phyloP scores from a whole-genome alignment of 179 eudicot species.

The Corrigiola litoralis region DNA sequence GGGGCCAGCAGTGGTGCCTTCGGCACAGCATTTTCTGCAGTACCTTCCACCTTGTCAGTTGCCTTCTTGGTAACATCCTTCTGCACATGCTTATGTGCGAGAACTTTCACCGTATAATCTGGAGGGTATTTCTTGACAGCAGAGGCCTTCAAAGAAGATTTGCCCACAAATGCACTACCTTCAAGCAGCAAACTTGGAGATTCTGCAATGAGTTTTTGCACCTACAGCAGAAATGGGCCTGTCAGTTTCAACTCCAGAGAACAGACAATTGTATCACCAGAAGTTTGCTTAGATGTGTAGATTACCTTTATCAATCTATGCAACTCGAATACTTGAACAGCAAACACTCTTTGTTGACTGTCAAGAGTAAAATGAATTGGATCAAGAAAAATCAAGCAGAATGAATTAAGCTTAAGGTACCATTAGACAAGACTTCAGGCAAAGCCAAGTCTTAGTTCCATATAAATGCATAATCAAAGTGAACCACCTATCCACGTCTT shows the following conservation, averaged over 20 bases:
- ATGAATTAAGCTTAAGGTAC: background rate
- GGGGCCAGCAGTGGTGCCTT: slow-evolving; percentile 32
- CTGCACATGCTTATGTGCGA: slow-evolving; percentile 24
- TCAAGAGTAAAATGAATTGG: slow-evolving; percentile 28
- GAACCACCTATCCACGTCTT: background rate
- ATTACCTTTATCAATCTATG: slow-evolving; percentile 85
- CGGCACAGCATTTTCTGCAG: slow-evolving; percentile 64
- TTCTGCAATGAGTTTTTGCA: slow-evolving; percentile 79
- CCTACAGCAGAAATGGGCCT: slow-evolving; percentile 41
- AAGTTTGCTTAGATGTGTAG: background rate
- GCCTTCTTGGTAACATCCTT: slow-evolving; percentile 43
- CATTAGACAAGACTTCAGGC: background rate
- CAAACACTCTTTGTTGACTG: slow-evolving; percentile 96
- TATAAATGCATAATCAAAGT: slow-evolving; percentile 6
- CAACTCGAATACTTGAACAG: slow-evolving; percentile 96
- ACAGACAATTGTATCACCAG: background rate
- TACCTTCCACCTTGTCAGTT: slow-evolving; percentile 45
- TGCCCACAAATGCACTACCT: slow-evolving; percentile 37
- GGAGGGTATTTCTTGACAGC: slow-evolving; percentile 42
- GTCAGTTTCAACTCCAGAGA: slow-evolving; percentile 5
- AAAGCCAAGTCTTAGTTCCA: background rate
- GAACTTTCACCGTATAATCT: slow-evolving; percentile 42
- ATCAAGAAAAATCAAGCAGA: slow-evolving; percentile 18
- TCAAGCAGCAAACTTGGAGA: slow-evolving; percentile 68
- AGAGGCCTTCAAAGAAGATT: slow-evolving; percentile 36